Percentiles rank a stretch among this genome's conserved stretches.
Evolutionary conservation across 1,284 basidiomycete genomes (phyloP).

Genomic region (Ceratobasidium sp.): DNA sequence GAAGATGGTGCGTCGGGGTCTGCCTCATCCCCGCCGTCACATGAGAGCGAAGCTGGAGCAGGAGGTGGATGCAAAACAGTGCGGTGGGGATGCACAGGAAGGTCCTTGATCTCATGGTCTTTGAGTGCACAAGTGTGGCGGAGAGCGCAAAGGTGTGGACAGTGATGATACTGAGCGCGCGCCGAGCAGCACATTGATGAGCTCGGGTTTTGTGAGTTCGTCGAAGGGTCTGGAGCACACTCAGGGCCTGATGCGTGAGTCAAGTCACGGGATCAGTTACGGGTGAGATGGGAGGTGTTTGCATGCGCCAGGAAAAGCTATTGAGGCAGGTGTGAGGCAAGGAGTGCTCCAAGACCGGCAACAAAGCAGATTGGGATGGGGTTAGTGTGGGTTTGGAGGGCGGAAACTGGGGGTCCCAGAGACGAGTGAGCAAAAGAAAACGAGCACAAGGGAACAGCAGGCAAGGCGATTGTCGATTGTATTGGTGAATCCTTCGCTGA

Average conservation of each 20-base stretch:
- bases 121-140: slow-evolving; percentile 21
- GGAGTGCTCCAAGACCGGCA: neutral
- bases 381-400: too few species aligned
- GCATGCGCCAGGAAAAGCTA: slow-evolving; percentile 20
- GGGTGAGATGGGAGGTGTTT: slow-evolving; percentile 15
- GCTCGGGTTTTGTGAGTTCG: slow-evolving; percentile 39
- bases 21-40: slow-evolving; percentile 40
- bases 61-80: slow-evolving; percentile 36
- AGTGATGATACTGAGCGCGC: slow-evolving; percentile 35
- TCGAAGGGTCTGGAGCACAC: slow-evolving; percentile 35
- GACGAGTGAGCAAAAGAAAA: neutral
- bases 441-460: neutral
- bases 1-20: slow-evolving; percentile 40
- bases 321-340: neutral
- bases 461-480: neutral
- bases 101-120: slow-evolving; percentile 37
- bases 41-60: slow-evolving; percentile 34
- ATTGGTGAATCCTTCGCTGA: too few species aligned
- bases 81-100: slow-evolving; percentile 33
- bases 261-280: too few species aligned
- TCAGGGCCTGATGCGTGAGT: slow-evolving; percentile 44
- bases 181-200: slow-evolving; percentile 42
- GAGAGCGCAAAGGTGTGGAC: slow-evolving; percentile 38
- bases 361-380: too few species aligned
- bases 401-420: neutral